Evolutionary conservation across 306 rosid species (phyloP).

Genomic region (Vicia villosa): DNA sequence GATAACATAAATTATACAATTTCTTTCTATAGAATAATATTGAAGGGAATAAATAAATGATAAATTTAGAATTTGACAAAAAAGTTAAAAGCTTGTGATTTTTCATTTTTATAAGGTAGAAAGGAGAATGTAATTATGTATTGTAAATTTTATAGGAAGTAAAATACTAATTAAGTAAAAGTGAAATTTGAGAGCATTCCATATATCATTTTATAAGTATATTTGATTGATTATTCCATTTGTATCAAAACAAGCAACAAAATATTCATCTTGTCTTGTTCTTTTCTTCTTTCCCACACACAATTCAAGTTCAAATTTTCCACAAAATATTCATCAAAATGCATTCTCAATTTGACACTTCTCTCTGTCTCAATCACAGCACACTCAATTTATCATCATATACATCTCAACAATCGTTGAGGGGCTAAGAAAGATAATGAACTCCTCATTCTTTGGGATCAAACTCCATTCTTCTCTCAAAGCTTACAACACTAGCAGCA

Average conservation of each 20-base stretch:
- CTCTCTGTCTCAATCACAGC: neutral
- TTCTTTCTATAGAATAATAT: too few species aligned
- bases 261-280: neutral
- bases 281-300: neutral
- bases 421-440: slow-evolving; percentile 66
- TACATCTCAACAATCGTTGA: neutral
- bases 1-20: too few species aligned
- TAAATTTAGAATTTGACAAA: too few species aligned
- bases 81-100: too few species aligned
- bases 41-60: too few species aligned
- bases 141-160: too few species aligned
- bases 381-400: neutral
- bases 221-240: neutral
- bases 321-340: neutral
- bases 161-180: too few species aligned
- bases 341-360: neutral
- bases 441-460: slow-evolving; percentile 58
- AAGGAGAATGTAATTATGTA: too few species aligned
- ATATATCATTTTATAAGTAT: too few species aligned
- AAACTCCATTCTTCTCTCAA: slow-evolving; percentile 49
- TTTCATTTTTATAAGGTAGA: too few species aligned
- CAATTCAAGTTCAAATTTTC: too few species aligned
- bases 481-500: slow-evolving; percentile 33
- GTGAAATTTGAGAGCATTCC: too few species aligned
- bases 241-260: neutral